Percentiles rank a stretch among this genome's conserved stretches.
phyloP scores from a whole-genome alignment of 139 green algal species.

The Coelastrella sp. region DNA sequence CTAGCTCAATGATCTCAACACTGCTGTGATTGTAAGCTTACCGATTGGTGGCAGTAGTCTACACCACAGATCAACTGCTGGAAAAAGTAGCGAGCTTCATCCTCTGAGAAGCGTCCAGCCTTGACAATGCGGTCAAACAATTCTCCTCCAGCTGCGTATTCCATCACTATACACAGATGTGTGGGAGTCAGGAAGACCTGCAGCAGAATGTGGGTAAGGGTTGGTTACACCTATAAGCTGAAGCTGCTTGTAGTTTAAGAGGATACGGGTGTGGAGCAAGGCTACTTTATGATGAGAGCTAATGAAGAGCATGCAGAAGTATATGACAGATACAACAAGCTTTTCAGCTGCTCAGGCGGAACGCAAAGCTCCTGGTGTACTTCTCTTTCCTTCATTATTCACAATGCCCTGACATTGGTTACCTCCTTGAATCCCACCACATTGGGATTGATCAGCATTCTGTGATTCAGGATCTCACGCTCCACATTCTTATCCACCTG shows the following conservation, averaged over 20 bases:
- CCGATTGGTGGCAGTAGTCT: constrained; percentile 92
- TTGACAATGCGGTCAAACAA: constrained; percentile 97
- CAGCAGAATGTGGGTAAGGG: too few relatives aligned
- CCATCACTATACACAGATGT: constrained; percentile 89
- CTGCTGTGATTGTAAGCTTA: constrained; percentile 38
- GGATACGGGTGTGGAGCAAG: too few relatives aligned
- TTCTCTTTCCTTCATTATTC: too few relatives aligned
- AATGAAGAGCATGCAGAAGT: too few relatives aligned
- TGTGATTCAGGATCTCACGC: constrained; percentile 98
- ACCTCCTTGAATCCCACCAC: constrained; percentile 97
- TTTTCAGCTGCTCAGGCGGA: too few relatives aligned
- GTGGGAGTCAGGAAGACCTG: constrained; percentile 83
- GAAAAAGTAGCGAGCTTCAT: constrained; percentile 99
- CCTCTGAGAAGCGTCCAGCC: constrained; percentile 92
- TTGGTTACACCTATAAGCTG: too few relatives aligned
- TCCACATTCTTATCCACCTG: constrained; percentile 99
- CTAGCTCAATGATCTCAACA: not conserved
- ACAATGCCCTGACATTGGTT: not conserved
- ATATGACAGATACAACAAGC: too few relatives aligned
- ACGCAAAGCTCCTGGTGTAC: too few relatives aligned
- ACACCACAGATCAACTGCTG: constrained; percentile 97
- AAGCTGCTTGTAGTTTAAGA: too few relatives aligned
- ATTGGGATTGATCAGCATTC: constrained; percentile 94
- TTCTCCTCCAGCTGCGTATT: constrained; percentile 92
- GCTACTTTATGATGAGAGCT: too few relatives aligned